Evolutionary conservation across 352 stramenopile species (phyloP).

Genomic region (Phytophthora colocasiae): DNA sequence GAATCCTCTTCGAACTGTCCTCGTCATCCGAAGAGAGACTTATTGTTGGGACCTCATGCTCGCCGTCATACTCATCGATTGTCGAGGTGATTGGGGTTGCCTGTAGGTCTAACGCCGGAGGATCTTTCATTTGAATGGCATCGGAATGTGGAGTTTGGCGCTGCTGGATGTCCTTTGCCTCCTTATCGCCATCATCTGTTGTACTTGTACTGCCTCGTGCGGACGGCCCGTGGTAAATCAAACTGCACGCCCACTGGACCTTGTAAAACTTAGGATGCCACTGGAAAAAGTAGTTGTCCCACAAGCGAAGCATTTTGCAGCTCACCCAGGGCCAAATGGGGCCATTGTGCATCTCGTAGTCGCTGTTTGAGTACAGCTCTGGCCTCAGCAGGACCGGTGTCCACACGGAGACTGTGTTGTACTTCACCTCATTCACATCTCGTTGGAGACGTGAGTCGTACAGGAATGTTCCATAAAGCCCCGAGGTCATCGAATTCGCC

Average conservation of each 20-base stretch:
- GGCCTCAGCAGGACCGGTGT: slow-evolving; percentile 72
- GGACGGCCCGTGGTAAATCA: slow-evolving; percentile 44
- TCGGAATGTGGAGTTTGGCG: slow-evolving; percentile 25
- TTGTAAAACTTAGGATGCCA: slow-evolving; percentile 88
- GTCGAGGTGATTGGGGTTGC: slow-evolving; percentile 33
- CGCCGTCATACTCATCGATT: slow-evolving; percentile 28
- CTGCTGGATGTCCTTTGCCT: slow-evolving; percentile 16
- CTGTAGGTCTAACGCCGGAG: slow-evolving; percentile 34
- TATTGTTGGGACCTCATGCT: slow-evolving; percentile 25
- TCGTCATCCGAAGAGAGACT: slow-evolving; percentile 34
- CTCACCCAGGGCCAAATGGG: slow-evolving; percentile 87
- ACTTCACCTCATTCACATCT: slow-evolving; percentile 63
- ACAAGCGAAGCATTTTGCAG: slow-evolving; percentile 80
- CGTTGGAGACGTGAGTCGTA: slow-evolving; percentile 80
- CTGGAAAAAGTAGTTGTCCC: slow-evolving; percentile 89
- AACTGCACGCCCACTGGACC: slow-evolving; percentile 73
- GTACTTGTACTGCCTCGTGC: slow-evolving; percentile 15
- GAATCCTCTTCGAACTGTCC: slow-evolving; percentile 17
- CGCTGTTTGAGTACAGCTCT: slow-evolving; percentile 53
- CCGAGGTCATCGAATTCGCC: slow-evolving; percentile 80
- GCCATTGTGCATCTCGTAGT: slow-evolving; percentile 53
- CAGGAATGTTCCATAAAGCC: slow-evolving; percentile 85
- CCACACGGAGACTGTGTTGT: slow-evolving; percentile 77
- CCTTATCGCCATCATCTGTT: background rate
- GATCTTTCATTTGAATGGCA: slow-evolving; percentile 18